Evolutionary conservation across 2,329 filamentous ascomycete species (phyloP).

Genomic region (Aureobasidium subglaciale): DNA sequence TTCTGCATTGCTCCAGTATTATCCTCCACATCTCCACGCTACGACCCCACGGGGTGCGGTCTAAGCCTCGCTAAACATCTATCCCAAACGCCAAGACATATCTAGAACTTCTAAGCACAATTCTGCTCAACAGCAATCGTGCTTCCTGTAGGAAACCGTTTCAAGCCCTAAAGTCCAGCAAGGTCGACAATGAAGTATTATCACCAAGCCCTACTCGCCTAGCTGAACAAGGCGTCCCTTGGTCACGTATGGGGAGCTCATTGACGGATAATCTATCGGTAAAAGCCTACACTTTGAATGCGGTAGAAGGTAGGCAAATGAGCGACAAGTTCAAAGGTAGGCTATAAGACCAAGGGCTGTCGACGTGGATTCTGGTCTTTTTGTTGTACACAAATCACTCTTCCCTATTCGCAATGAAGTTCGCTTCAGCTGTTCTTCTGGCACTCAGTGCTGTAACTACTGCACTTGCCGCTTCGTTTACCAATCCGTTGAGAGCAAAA

Average conservation of each 20-base stretch:
- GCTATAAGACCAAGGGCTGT: background rate
- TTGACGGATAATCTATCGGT: background rate
- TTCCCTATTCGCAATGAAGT: slow-evolving; percentile 1
- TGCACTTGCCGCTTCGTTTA: slow-evolving; percentile 35
- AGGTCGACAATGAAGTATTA: background rate
- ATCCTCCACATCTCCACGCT: background rate
- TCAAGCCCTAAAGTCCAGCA: background rate
- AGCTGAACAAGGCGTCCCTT: background rate
- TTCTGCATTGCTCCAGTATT: background rate
- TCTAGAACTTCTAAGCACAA: background rate
- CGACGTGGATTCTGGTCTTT: background rate
- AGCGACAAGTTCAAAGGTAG: background rate
- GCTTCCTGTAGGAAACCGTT: background rate
- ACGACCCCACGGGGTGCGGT: background rate
- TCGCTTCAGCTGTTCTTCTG: slow-evolving; percentile 9
- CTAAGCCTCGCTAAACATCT: background rate
- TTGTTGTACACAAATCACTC: background rate
- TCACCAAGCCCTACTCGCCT: background rate
- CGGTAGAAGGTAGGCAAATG: too few relatives aligned
- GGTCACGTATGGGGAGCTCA: background rate
- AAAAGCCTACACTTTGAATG: background rate
- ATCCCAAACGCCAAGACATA: background rate
- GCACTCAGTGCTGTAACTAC: slow-evolving; percentile 10
- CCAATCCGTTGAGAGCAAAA: slow-evolving; percentile 46
- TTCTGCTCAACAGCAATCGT: too few relatives aligned